Conservation (phyloP, 768 basidiomycete species). For the Mycena amicta region DNA sequence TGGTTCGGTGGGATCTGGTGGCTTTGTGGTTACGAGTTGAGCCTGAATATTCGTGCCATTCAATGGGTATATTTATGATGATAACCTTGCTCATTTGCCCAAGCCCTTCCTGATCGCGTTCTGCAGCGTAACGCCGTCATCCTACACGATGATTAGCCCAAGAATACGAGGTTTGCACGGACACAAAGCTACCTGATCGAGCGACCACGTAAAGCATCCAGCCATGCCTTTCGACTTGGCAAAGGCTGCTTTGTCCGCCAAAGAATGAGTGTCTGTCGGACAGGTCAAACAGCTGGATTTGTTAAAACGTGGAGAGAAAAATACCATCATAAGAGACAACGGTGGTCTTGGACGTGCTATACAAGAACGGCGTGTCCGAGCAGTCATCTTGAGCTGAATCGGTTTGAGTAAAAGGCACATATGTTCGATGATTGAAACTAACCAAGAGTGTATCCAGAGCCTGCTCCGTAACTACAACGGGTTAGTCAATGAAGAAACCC, state of each 20-base stretch:
- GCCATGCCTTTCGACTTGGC: slow-evolving; percentile 53
- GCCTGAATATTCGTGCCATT: too few species aligned
- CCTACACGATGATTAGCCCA: slow-evolving; percentile 25
- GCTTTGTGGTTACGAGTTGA: slow-evolving; percentile 32
- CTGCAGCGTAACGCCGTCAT: slow-evolving; percentile 43
- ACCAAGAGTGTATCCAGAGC: slow-evolving; percentile 53
- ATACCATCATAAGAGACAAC: slow-evolving; percentile 72
- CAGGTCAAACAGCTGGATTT: not conserved
- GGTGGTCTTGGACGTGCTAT: slow-evolving; percentile 42
- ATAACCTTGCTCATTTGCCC: slow-evolving; percentile 25
- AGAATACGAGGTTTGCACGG: not conserved
- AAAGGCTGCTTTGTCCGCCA: slow-evolving; percentile 57
- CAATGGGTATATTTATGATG: not conserved
- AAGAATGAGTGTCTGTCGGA: slow-evolving; percentile 36
- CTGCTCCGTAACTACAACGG: slow-evolving; percentile 35
- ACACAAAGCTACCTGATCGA: slow-evolving; percentile 54
- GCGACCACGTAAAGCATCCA: slow-evolving; percentile 60
- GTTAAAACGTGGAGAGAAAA: slow-evolving; percentile 26
- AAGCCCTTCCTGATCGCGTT: slow-evolving; percentile 43
- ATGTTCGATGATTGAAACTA: slow-evolving; percentile 14
- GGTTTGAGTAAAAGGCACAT: not conserved
- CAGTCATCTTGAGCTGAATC: slow-evolving; percentile 65
- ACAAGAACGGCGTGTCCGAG: slow-evolving; percentile 66
- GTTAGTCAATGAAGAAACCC: not conserved
- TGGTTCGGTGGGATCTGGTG: slow-evolving; percentile 43